Evolutionary conservation across 2,329 filamentous ascomycete genomes (phyloP), one percentile per base, ranked within the genome.

Genomic region (Penicillium sp.): DNA sequence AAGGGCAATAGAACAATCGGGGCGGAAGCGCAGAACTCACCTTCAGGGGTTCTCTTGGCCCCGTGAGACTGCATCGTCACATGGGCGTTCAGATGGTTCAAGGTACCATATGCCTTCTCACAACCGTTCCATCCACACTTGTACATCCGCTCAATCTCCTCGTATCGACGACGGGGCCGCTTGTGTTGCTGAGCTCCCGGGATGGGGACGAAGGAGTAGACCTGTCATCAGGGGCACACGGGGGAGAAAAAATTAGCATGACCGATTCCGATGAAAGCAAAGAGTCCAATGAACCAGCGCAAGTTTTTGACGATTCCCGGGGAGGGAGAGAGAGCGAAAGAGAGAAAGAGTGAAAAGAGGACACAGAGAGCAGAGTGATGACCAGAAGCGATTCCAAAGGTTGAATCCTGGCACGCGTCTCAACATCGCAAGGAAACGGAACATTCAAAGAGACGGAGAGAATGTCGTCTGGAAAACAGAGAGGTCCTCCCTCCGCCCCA

Each of bases 81-180:
- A 65, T 98, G 93, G 35, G 93, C 93, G 66, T 98, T 98, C 59
- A 98, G 70, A 68, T 98, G 93, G 70, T 98, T 98, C 53, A 98
- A 74, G 41, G 93, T 98, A 51, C 93, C 93, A 60, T 98, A 98
- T 3, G 93, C 93, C 74, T 98, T 98, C 72, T 98, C 93, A 66
- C 93, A 98, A 7, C 90, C 90, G 57, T 96, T 91, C 88, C 90
- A 97, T 26, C 91, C 93, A 66, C 93, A 98, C 72, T 97, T 97
- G 77, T 98, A 97, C 93, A 98, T 97, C 66, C 93, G 85, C 75
- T 98, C 93, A 61, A 98, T 98, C 68, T 98, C 93, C 71, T 98
- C 93, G 63, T 96, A 98, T 46, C 93, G 83, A 62, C 93, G 80
- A 55, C 93, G 82, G 9, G 93, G 93, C 49, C 93, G 83, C 76